phyloP scores from a whole-genome alignment of 2,329 filamentous ascomycete genomes.

The Cladosporium sp. region DNA sequence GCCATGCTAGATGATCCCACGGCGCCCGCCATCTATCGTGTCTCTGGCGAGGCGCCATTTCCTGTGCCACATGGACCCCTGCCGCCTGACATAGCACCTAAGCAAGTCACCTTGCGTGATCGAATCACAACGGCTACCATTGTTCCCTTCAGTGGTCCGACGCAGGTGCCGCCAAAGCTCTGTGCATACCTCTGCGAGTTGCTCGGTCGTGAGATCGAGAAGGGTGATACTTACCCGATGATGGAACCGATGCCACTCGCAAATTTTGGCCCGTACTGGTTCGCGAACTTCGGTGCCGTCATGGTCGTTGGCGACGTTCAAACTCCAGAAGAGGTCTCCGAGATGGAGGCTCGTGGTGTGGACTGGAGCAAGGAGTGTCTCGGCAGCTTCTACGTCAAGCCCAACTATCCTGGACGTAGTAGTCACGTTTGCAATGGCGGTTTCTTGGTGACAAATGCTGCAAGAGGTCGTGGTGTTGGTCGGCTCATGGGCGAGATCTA shows the following conservation, averaged over 20 bases:
- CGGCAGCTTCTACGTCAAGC: slow-evolving; percentile 90
- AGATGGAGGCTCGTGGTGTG: slow-evolving; percentile 41
- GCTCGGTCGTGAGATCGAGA: slow-evolving; percentile 85
- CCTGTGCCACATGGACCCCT: slow-evolving; percentile 60
- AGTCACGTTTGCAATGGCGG: slow-evolving; percentile 78
- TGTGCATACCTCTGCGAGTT: slow-evolving; percentile 75
- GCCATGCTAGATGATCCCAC: slow-evolving; percentile 75
- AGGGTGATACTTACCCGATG: slow-evolving; percentile 90
- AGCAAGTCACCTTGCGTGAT: slow-evolving; percentile 77
- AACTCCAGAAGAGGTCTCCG: slow-evolving; percentile 49
- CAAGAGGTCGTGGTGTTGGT: slow-evolving; percentile 47
- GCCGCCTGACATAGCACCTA: slow-evolving; percentile 64
- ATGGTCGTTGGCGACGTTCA: slow-evolving; percentile 78
- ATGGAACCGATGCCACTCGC: slow-evolving; percentile 69
- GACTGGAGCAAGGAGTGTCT: slow-evolving; percentile 81
- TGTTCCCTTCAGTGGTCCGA: slow-evolving; percentile 72
- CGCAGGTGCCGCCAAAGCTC: slow-evolving; percentile 71
- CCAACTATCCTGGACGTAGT: slow-evolving; percentile 86
- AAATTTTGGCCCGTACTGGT: slow-evolving; percentile 80
- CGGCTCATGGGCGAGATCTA: slow-evolving; percentile 50
- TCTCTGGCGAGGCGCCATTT: slow-evolving; percentile 62
- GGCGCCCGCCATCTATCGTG: slow-evolving; percentile 65
- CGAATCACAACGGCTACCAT: slow-evolving; percentile 79
- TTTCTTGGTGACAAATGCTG: slow-evolving; percentile 46
- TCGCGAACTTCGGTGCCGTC: slow-evolving; percentile 82